Conservation (phyloP, 352 stramenopile species). For the Pythium dissotocum region DNA sequence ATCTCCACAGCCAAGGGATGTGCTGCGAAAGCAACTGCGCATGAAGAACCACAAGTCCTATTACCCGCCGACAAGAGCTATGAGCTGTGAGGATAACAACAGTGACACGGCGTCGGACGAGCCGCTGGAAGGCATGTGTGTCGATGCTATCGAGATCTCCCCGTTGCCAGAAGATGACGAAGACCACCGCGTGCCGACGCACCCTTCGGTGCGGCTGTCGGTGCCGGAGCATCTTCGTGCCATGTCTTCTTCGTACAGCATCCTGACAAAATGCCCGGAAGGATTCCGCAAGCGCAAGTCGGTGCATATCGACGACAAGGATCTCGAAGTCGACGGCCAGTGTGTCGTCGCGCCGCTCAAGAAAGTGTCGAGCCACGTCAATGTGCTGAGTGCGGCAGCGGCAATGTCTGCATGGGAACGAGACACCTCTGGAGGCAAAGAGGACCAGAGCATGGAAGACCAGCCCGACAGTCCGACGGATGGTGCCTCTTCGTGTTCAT, state of each 20-base stretch:
- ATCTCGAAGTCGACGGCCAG: conserved; percentile 16
- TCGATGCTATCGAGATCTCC: conserved; percentile 70
- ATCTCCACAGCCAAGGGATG: conserved; percentile 72
- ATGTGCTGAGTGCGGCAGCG: conserved; percentile 36
- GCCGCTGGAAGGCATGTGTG: conserved; percentile 40
- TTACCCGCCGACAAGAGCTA: conserved; percentile 20
- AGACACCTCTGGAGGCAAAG: background rate
- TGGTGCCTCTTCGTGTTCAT: conserved; percentile 16
- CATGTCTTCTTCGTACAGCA: conserved; percentile 50
- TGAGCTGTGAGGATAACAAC: conserved; percentile 27
- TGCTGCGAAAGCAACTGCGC: conserved; percentile 69
- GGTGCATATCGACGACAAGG: conserved; percentile 47
- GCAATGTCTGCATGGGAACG: background rate
- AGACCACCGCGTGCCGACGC: conserved; percentile 17
- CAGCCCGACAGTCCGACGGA: conserved; percentile 17
- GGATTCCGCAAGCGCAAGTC: conserved; percentile 80
- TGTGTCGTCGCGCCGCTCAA: conserved; percentile 40
- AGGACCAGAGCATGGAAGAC: conserved; percentile 10
- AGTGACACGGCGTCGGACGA: conserved; percentile 26
- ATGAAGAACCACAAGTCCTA: conserved; percentile 43
- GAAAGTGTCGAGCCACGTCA: conserved; percentile 70
- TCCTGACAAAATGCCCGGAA: conserved; percentile 66
- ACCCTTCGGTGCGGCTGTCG: conserved; percentile 40
- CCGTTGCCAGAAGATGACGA: conserved; percentile 37
- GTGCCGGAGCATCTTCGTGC: conserved; percentile 57